A percentile compares a stretch with the other conserved stretches of the same genome.
Evolutionary conservation across 352 stramenopile species (phyloP).

Genomic region (Globisporangium polare): DNA sequence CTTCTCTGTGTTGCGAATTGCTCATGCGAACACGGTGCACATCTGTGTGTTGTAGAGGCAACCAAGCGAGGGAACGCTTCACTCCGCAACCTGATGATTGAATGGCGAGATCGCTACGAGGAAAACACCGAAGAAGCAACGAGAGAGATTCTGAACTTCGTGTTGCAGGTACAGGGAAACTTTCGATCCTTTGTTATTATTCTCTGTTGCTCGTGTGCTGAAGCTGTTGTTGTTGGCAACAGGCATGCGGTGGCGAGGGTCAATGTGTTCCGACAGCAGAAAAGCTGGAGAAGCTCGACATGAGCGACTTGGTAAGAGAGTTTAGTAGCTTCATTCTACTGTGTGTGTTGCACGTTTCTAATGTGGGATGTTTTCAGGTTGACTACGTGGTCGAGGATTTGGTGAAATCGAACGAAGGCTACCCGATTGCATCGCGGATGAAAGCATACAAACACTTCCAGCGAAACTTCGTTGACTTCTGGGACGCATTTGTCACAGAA

Average conservation of each 20-base stretch:
- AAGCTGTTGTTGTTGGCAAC: neutral
- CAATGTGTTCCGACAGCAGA: constrained; percentile 48
- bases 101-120: constrained; percentile 77
- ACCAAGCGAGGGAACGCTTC: constrained; percentile 51
- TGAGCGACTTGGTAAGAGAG: constrained; percentile 49
- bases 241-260: constrained; percentile 52
- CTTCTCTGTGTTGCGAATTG: neutral
- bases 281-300: constrained; percentile 63
- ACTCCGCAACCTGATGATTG: constrained; percentile 42
- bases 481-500: constrained; percentile 70
- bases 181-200: neutral
- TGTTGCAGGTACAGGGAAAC: constrained; percentile 41
- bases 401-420: constrained; percentile 50
- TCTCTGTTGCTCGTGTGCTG: neutral
- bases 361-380: constrained; percentile 12
- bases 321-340: neutral
- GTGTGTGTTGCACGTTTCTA: neutral
- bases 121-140: constrained; percentile 42
- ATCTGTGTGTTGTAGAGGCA: constrained; percentile 35
- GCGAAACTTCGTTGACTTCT: constrained; percentile 68
- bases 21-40: neutral
- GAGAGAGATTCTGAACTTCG: constrained; percentile 75
- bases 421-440: constrained; percentile 57
- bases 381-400: constrained; percentile 67
- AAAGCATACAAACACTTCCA: constrained; percentile 68